A percentile compares a stretch with the other conserved stretches of the same genome.
Conservation (phyloP, 768 basidiomycete species). For the Boletellus ananiceps region DNA sequence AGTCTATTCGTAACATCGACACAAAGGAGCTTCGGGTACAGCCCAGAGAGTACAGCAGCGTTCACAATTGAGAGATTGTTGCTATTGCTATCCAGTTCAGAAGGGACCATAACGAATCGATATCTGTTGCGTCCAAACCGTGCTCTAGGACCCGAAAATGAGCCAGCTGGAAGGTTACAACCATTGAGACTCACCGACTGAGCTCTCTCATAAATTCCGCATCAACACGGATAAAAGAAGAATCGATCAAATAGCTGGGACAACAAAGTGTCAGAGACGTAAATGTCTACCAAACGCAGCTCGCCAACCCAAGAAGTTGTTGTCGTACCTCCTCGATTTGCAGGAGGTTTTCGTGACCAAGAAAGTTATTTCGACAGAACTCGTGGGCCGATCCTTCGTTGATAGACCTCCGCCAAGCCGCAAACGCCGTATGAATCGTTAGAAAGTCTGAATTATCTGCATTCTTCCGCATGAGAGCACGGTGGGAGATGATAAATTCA, state of each 20-base stretch:
- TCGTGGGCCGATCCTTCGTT: constrained; percentile 60
- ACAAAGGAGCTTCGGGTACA: constrained; percentile 86
- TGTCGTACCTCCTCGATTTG: constrained; percentile 96
- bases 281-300: constrained; percentile 1
- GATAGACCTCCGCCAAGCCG: constrained; percentile 74
- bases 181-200: constrained; percentile 42
- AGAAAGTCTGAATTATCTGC: constrained; percentile 93
- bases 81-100: constrained; percentile 66
- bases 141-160: constrained; percentile 41
- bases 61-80: constrained; percentile 62
- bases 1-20: constrained; percentile 52
- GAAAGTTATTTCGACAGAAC: constrained; percentile 75
- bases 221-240: constrained; percentile 74
- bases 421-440: constrained; percentile 87
- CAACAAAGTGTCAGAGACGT: background rate
- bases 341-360: constrained; percentile 90
- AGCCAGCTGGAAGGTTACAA: background rate
- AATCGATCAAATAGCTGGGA: constrained; percentile 80
- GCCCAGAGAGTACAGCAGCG: constrained; percentile 77
- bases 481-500: background rate
- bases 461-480: background rate
- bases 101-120: constrained; percentile 72
- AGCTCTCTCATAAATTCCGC: constrained; percentile 63
- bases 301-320: constrained; percentile 67
- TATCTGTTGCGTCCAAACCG: constrained; percentile 71